A percentile compares a stretch with the other conserved stretches of the same genome.
phyloP scores from a whole-genome alignment of 331 rosid genomes.

The Phaseolus coccineus region DNA sequence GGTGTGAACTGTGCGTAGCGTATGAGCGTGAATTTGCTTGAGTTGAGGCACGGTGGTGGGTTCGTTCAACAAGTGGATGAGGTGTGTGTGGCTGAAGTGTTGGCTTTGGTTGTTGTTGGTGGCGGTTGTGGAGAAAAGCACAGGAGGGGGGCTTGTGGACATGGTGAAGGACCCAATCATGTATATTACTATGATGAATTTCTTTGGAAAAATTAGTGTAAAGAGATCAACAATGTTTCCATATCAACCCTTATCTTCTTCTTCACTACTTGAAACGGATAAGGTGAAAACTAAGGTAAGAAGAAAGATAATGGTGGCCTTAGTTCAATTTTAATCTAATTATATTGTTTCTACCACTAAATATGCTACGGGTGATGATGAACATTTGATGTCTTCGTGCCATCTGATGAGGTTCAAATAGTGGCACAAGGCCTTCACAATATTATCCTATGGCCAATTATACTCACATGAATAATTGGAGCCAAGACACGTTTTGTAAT shows the following conservation, averaged over 20 bases:
- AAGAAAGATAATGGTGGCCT: no score
- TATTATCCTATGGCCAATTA: no score
- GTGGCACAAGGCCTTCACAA: no score
- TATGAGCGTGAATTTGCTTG: conserved; percentile 79
- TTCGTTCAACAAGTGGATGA: conserved; percentile 59
- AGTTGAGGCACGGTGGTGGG: conserved; percentile 53
- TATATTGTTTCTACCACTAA: no score
- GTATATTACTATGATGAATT: neutral
- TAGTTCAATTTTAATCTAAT: no score
- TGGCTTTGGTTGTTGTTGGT: conserved; percentile 24
- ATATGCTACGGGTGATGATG: no score
- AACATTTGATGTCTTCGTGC: no score
- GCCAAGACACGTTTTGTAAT: no score
- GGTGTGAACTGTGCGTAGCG: conserved; percentile 62
- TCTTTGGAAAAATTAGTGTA: neutral
- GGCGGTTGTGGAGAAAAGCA: neutral
- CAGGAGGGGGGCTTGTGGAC: conserved; percentile 30
- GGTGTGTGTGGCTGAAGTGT: conserved; percentile 40
- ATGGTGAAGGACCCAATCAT: neutral
- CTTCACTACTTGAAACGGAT: neutral
- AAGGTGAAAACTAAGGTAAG: no score
- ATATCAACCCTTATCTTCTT: neutral
- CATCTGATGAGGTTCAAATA: no score
- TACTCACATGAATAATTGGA: no score
- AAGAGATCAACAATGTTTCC: neutral